A percentile compares a stretch with the other conserved stretches of the same genome.
Evolutionary conservation across 441 rosid species (phyloP).

Genomic region (Pelargonium citronellum): DNA sequence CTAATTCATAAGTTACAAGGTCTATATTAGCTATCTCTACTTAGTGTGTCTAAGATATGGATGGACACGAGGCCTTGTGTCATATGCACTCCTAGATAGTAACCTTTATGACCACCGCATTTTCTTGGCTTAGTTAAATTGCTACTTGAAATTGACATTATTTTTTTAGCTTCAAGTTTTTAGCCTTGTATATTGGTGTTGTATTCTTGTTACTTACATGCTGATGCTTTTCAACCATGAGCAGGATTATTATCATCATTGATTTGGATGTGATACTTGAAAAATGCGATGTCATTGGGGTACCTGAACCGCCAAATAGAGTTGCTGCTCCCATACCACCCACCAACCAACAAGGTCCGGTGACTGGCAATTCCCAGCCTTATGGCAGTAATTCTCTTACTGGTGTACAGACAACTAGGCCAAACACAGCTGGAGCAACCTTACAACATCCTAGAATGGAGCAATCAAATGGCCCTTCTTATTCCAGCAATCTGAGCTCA

Average conservation of each 20-base stretch:
- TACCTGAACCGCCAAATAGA: slow-evolving; percentile 36
- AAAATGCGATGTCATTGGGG: slow-evolving; percentile 44
- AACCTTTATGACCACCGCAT: too few species aligned
- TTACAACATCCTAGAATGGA: slow-evolving; percentile 33
- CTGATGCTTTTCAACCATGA: background rate
- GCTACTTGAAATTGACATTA: background rate
- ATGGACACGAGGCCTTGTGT: too few species aligned
- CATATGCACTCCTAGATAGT: too few species aligned
- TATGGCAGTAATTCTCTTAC: slow-evolving; percentile 24
- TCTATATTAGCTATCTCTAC: too few species aligned
- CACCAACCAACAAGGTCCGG: slow-evolving; percentile 27
- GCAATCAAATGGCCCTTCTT: slow-evolving; percentile 27
- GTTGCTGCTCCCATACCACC: slow-evolving; percentile 28
- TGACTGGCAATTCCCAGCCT: slow-evolving; percentile 22
- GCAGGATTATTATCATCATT: slow-evolving; percentile 64
- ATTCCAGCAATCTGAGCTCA: slow-evolving; percentile 25
- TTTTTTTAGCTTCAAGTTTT: background rate
- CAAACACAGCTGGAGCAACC: slow-evolving; percentile 24
- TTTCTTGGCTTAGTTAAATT: too few species aligned
- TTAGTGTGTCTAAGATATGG: too few species aligned
- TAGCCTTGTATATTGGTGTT: background rate
- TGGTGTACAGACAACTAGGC: slow-evolving; percentile 24
- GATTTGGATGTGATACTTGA: slow-evolving; percentile 46
- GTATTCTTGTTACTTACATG: background rate
- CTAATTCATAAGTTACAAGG: too few species aligned